A percentile compares a stretch with the other conserved stretches of the same genome.
phyloP scores from a whole-genome alignment of 2,329 filamentous ascomycete species.

The Diplocarpon mali region DNA sequence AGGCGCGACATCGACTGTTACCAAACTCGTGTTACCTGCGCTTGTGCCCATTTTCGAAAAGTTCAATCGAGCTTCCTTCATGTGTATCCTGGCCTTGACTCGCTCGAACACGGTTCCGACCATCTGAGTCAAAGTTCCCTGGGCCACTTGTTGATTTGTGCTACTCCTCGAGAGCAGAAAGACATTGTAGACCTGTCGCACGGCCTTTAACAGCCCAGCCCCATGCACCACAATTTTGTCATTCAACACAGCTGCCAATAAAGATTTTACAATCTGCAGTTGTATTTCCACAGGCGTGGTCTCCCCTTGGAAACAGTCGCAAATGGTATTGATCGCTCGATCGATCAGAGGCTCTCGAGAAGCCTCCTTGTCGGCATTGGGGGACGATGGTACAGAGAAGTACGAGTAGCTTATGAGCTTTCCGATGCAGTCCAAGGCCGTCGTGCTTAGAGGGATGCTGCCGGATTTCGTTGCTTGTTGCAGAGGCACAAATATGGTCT shows the following conservation, averaged over 20 bases:
- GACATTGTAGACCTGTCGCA: conserved; percentile 97
- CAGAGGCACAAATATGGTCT: conserved; percentile 82
- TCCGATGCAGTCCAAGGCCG: conserved; percentile 92
- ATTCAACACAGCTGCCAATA: conserved; percentile 89
- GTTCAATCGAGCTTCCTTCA: conserved; percentile 70
- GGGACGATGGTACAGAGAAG: conserved; percentile 62
- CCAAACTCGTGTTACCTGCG: conserved; percentile 23
- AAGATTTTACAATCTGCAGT: conserved; percentile 94
- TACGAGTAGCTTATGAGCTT: conserved; percentile 99
- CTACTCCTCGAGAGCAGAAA: conserved; percentile 91
- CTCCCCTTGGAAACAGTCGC: conserved; percentile 97
- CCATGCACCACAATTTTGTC: conserved; percentile 99
- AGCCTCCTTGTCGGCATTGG: conserved; percentile 29
- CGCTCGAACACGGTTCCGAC: conserved; percentile 95
- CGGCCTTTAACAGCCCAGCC: conserved; percentile 87
- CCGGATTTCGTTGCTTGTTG: conserved; percentile 75
- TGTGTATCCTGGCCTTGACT: conserved; percentile 73
- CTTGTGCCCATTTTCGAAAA: conserved; percentile 25
- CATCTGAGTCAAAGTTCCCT: conserved; percentile 96
- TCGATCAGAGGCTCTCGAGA: conserved; percentile 72
- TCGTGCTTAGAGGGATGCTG: conserved; percentile 76
- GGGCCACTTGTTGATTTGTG: conserved; percentile 91
- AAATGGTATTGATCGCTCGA: conserved; percentile 96
- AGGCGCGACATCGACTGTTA: conserved; percentile 24
- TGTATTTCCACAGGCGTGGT: conserved; percentile 86